Base-by-base conservation (phyloP, 2,329 filamentous ascomycete genomes). In the Colletotrichum gloeosporioides region DNA sequence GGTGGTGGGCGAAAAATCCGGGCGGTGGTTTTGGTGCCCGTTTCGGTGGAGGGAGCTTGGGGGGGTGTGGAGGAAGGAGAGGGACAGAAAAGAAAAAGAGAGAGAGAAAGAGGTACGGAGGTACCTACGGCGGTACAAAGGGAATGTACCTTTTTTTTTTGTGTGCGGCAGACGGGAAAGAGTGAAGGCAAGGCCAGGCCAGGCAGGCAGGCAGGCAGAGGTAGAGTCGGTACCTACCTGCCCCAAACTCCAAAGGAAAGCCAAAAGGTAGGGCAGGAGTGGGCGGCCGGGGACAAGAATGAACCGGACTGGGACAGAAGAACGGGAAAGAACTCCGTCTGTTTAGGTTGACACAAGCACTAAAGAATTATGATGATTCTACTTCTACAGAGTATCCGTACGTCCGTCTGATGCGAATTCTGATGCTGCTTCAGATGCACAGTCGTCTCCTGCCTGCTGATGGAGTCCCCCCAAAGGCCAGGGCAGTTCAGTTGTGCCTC, bases 1-100 rank as follows among this genome's bases (percentile, higher is more conserved):
- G 73, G 73, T 76, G 73, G 73, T 64, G 70, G 69, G 73, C 34
- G 39, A 73, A 49, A 76, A 76, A 76, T 73, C 73, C 73, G 73
- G 73, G 64, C 73, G 73, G 63, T 69, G 57, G 62, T 75, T 75
- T 73, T 71, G 63, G 68, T 67, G 62, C 27, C 64, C 57, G 34
- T 44, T 70, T 62, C 32, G 68, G 68, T 31, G 25, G 55, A 44
- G 25, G 65, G 39, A 22, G 18, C 29, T 67, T 53, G 39, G 62
- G 62, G 61, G 16, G 44, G 49, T 5, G 63, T 29, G 62, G 34
- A 44, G 62, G 62, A 25, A 25, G 34, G 31, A 25, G 31, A 63
- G 18, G 61, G n/a, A 63, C 29, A 25, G 31, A 18, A 16, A 31
- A 16, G 8, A 64, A 12, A 25, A 36, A 22, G 13, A 25, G 22